A percentile compares a stretch with the other conserved stretches of the same genome.
These are phyloP conservation scores for Blumeria graminis DNA, from an alignment of 2,329 filamentous ascomycete genomes.

Conservation along the genomic window DNA sequence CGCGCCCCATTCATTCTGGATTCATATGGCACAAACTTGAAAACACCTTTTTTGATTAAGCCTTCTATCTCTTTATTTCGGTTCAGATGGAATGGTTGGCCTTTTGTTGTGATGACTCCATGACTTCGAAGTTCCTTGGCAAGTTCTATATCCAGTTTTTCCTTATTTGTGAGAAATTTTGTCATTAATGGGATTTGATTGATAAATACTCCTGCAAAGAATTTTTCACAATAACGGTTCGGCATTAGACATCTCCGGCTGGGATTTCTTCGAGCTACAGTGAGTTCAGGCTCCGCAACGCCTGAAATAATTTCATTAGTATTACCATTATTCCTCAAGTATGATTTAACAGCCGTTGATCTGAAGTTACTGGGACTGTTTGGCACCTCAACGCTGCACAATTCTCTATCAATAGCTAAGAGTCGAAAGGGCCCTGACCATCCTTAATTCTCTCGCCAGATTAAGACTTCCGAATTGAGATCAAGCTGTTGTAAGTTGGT, in stretches of 20 bases:
- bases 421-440: neutral
- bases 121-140: neutral
- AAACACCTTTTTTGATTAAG: neutral
- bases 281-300: too few species aligned
- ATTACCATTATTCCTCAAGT: neutral
- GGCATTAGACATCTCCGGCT: neutral
- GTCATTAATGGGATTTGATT: neutral
- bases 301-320: neutral
- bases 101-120: neutral
- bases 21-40: neutral
- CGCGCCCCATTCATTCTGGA: neutral
- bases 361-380: neutral
- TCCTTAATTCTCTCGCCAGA: neutral
- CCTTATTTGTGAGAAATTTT: neutral
- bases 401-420: neutral
- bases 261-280: neutral
- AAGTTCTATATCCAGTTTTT: neutral
- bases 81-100: neutral
- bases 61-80: neutral
- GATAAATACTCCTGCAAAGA: neutral
- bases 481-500: neutral
- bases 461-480: neutral
- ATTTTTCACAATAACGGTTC: neutral
- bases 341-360: neutral
- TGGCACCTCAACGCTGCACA: neutral